Evolutionary conservation across 1,284 basidiomycete species (phyloP), one percentile per base, ranked within the genome.

Genomic region (Tylopilus orsonianus): DNA sequence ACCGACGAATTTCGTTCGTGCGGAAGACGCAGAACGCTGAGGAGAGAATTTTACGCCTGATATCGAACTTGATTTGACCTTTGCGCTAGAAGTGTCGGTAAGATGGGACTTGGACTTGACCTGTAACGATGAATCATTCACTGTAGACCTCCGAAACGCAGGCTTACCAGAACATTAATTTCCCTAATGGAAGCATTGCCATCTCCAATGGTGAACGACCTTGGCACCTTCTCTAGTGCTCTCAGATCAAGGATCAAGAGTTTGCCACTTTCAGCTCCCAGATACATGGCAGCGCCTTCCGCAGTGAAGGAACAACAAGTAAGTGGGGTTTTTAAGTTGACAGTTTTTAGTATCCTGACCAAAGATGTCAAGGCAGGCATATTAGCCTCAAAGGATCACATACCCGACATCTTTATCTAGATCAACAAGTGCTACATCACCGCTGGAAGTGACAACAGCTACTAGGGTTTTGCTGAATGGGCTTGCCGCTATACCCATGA

Each of bases 391-490:
- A 53, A 26, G 22, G 42, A 27, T 38, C 1, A 68, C 79, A 40
- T 55, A 87, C 85, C 77, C 76, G 57, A 81, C 83, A 53, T 87
- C 85, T 62, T 87, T 88, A 45, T 88, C 85, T 23, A 89, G 61
- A 58, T 89, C 85, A 39, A 88, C 66, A 8, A 88, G 70, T 4
- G 66, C 72, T 12, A 87, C 71, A 27, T 68, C 68, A 0, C 83
- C 83, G 5, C 67, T 70, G n/a, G 74, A 69, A 38, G 75, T 81
- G 1, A 75, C 78, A 30, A 75, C 74, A 8, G 81, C 81, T 13
- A 85, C 71, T 34, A 88, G 67, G 1, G 80, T 83, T 66, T 83
- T 86, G 65, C 84, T 87, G 64, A 85, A 88, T 5, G 85, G 83
- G 51, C 85, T 87, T 55, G 77, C 80, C 7, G 80, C 69, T 14